Evolutionary conservation across 2,329 filamentous ascomycete genomes (phyloP), one percentile per base, ranked within the genome.

Genomic region (Epichloe baconii): DNA sequence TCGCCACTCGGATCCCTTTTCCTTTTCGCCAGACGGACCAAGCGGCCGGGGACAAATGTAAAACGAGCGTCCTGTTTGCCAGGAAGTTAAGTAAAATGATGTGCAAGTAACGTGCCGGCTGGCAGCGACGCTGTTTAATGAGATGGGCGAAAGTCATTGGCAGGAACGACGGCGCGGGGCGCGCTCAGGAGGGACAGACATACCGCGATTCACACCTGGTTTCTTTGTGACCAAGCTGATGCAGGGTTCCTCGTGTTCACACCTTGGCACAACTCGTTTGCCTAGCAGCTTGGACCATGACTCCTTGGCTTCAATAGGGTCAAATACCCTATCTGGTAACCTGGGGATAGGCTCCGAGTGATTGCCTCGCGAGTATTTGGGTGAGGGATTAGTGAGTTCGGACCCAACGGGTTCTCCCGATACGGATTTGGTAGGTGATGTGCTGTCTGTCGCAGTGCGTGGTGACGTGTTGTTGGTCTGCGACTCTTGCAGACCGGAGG

Each of bases 241-340:
- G 66, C 93, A 97, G 3, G 87, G 85, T 59, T 97, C 90, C 49
- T 81, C 75, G 62, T 98, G 93, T 46, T 96, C 89, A 63, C 93
- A 98, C 52, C 77, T 78, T 1, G 93, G 93, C 1, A 80, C 74
- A 1, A 79, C 70, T 52, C 85, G 82, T 64, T 85, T 88, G 15
- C 83, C 79, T 55, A 97, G 83, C 14, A 97, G 74, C 63, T 85
- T 89, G 4, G 81, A 83, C 93, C 93, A 97, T 21, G 84, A 85
- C 61, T 93, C 85, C 64, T 88, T 91, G 44, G 78, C 78, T 54
- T 79, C 74, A 47, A 88, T 80, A 0, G 85, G 83, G 58, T 90
- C 86, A 54, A 85, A 73, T 2, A 79, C 71, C 51, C 66, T 72
- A 8, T 68, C 72, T 3, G 62, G 56, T 23, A 55, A 47, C 11